A percentile compares a stretch with the other conserved stretches of the same genome.
Conservation (phyloP, 2,329 filamentous ascomycete genomes). For the Harringtonia aguacate region DNA sequence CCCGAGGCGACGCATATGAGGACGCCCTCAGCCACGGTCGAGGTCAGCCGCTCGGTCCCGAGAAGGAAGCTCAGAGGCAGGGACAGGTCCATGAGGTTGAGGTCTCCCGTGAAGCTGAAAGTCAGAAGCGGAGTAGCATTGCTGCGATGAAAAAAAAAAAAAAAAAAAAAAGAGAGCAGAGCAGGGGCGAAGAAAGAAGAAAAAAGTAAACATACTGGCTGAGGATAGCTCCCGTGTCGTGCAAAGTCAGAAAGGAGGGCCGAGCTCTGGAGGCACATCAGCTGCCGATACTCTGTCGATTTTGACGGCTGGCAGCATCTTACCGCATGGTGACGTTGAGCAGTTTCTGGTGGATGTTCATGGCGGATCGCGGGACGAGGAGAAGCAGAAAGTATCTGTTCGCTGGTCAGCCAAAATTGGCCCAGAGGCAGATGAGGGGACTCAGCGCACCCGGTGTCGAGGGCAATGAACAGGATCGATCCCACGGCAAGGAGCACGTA, state of each 20-base stretch:
- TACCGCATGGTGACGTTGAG: constrained; percentile 8
- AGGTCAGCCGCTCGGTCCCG: constrained; percentile 7
- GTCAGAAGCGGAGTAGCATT: background rate
- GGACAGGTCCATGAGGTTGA: background rate
- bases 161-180: background rate
- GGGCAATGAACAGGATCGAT: constrained; percentile 10
- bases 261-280: constrained; percentile 18
- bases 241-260: constrained; percentile 20
- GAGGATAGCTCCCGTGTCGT: constrained; percentile 20
- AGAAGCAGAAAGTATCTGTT: constrained; percentile 19
- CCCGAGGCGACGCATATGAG: constrained; percentile 32
- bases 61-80: background rate
- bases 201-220: constrained; percentile 16
- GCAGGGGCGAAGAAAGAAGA: background rate
- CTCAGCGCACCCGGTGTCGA: constrained; percentile 7
- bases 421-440: background rate
- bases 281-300: too few species aligned
- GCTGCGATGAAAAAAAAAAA: background rate
- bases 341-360: constrained; percentile 16
- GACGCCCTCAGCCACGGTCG: constrained; percentile 28
- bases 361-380: constrained; percentile 19
- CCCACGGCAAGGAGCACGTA: constrained; percentile 17
- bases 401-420: background rate
- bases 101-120: background rate
- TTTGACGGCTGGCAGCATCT: too few species aligned